Percentiles rank a stretch among this genome's conserved stretches.
Evolutionary conservation across 2,329 filamentous ascomycete genomes (phyloP).

Genomic region (Xylaria arbuscula): DNA sequence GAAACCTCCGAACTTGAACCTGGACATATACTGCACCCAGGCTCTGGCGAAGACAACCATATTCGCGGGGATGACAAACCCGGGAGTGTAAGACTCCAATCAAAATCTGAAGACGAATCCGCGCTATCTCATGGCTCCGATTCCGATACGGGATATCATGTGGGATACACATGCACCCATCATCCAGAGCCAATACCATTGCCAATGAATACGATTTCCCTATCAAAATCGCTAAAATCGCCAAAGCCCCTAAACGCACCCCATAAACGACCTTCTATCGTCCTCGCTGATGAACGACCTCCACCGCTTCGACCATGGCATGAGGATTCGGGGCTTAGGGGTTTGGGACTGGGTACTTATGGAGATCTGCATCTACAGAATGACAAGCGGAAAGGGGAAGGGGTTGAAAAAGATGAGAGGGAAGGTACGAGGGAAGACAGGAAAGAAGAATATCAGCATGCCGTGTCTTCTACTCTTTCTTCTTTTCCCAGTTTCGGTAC

Average conservation of each 20-base stretch:
- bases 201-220: too few species aligned
- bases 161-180: too few species aligned
- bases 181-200: too few species aligned
- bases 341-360: neutral
- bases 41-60: neutral
- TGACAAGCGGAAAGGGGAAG: neutral
- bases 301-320: slow-evolving; percentile 52
- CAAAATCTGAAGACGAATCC: too few species aligned
- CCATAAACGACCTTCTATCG: slow-evolving; percentile 46
- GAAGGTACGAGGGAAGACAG: too few species aligned
- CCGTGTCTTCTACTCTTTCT: too few species aligned
- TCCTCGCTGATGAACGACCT: slow-evolving; percentile 49
- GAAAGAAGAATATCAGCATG: too few species aligned
- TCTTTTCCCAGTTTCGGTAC: too few species aligned
- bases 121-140: neutral
- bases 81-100: too few species aligned
- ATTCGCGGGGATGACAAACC: neutral
- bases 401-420: neutral
- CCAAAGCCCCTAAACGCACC: slow-evolving; percentile 25
- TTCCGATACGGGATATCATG: neutral
- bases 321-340: slow-evolving; percentile 46
- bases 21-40: neutral
- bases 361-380: neutral
- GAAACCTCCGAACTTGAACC: too few species aligned
- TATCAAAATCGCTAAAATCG: too few species aligned